Evolutionary conservation across 2,329 filamentous ascomycete species (phyloP), one percentile per base, ranked within the genome.

Genomic region (Cladosporium halotolerans): DNA sequence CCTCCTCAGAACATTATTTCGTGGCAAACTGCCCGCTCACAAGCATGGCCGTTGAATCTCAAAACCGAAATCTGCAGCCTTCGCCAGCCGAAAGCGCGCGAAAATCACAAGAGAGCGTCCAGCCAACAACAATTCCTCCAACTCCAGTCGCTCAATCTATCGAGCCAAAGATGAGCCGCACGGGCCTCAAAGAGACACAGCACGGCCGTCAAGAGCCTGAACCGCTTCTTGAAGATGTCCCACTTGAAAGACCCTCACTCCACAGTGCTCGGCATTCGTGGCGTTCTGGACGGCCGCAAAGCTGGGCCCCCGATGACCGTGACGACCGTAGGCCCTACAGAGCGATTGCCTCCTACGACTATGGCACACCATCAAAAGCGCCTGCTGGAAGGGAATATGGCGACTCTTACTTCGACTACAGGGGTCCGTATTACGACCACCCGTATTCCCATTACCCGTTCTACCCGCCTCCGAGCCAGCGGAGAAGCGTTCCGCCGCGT

Each of bases 401-500:
- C 28, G 61, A 63, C 18, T 56, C 63, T n/a, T 56, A 55, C 3
- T 60, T 63, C 49, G 57, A 61, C 49, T 58, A 60, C 18, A 60
- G 49, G 6, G 59, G 61, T 45, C 60, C 58, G 40, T 63, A 59
- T 44, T 56, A 44, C 28, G 60, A 64, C 18, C 59, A 65, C n/a
- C 58, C 56, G 1, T 61, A 64, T 51, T 58, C 59, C 54, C 61
- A 60, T 32, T 59, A 59, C 14, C 62, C 62, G 7, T 60, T 63
- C 42, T 54, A 56, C n/a, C 55, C 51, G 31, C 55, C 42, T 14
- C 60, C 58, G 6, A 48, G 59, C 4, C 54, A 28, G 23, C 23
- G 23, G 23, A 28, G 56, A 51, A 59, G 63, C 41, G 13, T 59
- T 58, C 23, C 55, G 57, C 39, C 58, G 7, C 46, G 36, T 54